Base-by-base conservation (phyloP, 192 early-diverging fungal genomes). In the Jimgerdemannia lactiflua region DNA sequence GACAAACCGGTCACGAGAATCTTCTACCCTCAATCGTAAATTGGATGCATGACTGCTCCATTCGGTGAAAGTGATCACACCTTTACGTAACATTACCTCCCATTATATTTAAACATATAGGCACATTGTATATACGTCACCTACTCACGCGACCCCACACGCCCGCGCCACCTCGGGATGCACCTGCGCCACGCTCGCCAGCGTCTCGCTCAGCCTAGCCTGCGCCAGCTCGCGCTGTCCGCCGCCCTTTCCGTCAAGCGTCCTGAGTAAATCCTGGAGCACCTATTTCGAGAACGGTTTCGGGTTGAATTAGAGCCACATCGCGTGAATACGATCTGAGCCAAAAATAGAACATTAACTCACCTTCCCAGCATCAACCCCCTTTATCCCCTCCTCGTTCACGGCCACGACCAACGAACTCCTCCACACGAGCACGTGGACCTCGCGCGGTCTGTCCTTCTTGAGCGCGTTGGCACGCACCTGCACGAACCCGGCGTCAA, bases 201-300 rank as follows among this genome's bases (percentile, higher is more conserved):
- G 14, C 49, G 49, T 14, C 14, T 59, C 49, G 49, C 14, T 59
- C 49, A 59, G 64, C 64, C 74, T 70, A 17, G 82, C 84, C 70
- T 85, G 79, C 3, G 86, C 86, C 42, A 84, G 76, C 75, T 86
- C 84, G 3, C 75, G 78, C 67, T 87, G 83, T 42, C 86, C 86
- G 20, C 86, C 86, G 3, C 86, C 86, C 71, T 83, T 83, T 3
- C 86, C 86, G 42, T 83, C 83, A 64, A 84, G 71, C 67, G 76
- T 75, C 11, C 77, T 80, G 43, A 87, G 64, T 17, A 87, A 65
- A 6, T 73, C 71, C 77, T 84, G 85, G 73, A 87, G 66, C 3
- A 84, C 72, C 76, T 87, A 79, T 41, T 76, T 0, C 70, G 71
- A 74, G 71, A 76, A 54, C 72, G 14, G 17, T 67, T 70, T 9